phyloP scores from a whole-genome alignment of 73 alveolate species.

The Paramecium primaurelia region DNA sequence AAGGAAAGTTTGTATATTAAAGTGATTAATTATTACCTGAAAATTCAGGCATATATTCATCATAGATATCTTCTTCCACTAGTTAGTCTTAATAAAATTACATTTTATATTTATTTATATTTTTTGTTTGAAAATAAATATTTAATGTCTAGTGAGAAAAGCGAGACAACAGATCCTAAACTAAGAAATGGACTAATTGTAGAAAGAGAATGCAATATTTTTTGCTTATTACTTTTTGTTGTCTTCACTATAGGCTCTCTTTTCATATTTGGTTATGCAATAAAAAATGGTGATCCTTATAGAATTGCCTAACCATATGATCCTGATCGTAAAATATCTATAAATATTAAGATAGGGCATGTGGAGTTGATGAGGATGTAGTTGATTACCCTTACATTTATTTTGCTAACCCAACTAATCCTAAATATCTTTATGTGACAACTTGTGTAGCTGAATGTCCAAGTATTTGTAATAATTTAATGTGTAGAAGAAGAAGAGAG shows the following conservation, averaged over 20 bases:
- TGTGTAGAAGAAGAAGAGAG: background rate
- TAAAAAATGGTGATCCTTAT: conserved; percentile 54
- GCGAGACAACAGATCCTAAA: conserved; percentile 38
- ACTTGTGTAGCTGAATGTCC: background rate
- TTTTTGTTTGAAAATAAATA: background rate
- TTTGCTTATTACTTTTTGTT: conserved; percentile 34
- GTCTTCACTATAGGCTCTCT: conserved; percentile 32
- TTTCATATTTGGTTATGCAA: conserved; percentile 33
- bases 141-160: background rate
- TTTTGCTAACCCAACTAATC: conserved; percentile 37
- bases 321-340: background rate
- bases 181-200: conserved; percentile 49
- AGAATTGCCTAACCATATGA: conserved; percentile 57
- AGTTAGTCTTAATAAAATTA: background rate
- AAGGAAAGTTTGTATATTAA: background rate
- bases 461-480: background rate
- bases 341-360: background rate
- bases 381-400: conserved; percentile 24
- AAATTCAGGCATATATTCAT: background rate
- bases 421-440: background rate
- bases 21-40: background rate
- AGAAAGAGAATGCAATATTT: conserved; percentile 47
- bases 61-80: background rate
- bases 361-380: conserved; percentile 46
- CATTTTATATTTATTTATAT: background rate